Evolutionary conservation across 23 red algal genomes (phyloP), one percentile per base, ranked within the genome.

Genomic region (Pyropia yezoensis): DNA sequence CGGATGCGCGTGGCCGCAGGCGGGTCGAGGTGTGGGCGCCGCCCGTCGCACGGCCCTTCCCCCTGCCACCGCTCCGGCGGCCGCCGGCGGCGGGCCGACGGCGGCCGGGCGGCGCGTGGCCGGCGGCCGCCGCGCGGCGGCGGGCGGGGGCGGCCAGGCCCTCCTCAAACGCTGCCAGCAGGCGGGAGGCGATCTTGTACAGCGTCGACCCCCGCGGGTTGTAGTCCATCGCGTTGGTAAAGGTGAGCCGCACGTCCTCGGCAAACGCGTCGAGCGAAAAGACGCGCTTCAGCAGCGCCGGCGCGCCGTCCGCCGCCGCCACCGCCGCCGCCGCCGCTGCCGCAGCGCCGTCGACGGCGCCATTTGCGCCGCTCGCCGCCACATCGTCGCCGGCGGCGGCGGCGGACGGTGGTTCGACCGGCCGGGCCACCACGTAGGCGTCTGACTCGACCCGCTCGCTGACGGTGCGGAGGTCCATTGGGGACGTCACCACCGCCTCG

Each of bases 161-260:
- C 1, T 62, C 66, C 57, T 96, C 76, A 65, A 96, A 96, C 19
- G 74, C 79, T 19, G 71, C 82, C 34, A 76, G 61, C 18, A 96
- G 64, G 22, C 25, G 68, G 18, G 55, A 20, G 6, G 90, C 90
- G 7, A 73, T 53, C 25, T 66, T 69, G 63, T 88, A 66, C 13
- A 83, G 61, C 26, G 67, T 64, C 59, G 84, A 73, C 27, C 70
- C 81, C 64, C 69, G 74, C 55, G 73, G 65, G 69, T 89, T 89
- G 77, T 96, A 96, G 17, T 74, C 72, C 83, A 96, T 89, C 16
- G 77, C 76, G 57, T 96, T 96, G 55, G 51, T 70, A 73, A 79
- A 96, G 1, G 83, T 67, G 50, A 89, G 71, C 14, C 91, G 76
- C 55, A 96, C 83, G 33, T 96, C 91, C 6, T 68, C 22, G 3